phyloP scores from a whole-genome alignment of 495 filamentous ascomycete genomes.

The Penicillium lividum region DNA sequence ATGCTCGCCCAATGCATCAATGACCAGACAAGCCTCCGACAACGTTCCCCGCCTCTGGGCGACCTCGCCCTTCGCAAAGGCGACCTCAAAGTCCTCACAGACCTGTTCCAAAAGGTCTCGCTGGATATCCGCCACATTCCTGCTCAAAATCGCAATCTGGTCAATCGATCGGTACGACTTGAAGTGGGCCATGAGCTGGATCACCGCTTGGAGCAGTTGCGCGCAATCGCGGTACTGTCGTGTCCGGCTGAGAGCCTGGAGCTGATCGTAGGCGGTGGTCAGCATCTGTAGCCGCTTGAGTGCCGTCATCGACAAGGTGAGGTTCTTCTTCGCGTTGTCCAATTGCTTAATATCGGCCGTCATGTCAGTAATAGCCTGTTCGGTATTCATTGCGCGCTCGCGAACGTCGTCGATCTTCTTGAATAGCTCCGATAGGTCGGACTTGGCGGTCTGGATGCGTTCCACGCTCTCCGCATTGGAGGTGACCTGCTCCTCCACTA shows the following conservation, averaged over 20 bases:
- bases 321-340: conserved; percentile 93
- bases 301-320: conserved; percentile 97
- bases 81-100: conserved; percentile 96
- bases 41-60: conserved; percentile 67
- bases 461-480: conserved; percentile 85
- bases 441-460: conserved; percentile 86
- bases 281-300: conserved; percentile 98
- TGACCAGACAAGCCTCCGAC: conserved; percentile 85
- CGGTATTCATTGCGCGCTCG: conserved; percentile 84
- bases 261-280: conserved; percentile 96
- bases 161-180: conserved; percentile 97
- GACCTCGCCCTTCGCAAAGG: conserved; percentile 89
- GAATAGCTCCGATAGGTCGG: conserved; percentile 86
- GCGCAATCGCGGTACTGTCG: conserved; percentile 97
- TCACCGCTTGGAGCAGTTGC: conserved; percentile 89
- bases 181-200: conserved; percentile 98
- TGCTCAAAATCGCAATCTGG: conserved; percentile 91
- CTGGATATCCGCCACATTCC: conserved; percentile 93
- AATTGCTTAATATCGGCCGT: conserved; percentile 98
- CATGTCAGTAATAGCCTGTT: conserved; percentile 97
- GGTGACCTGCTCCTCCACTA: conserved; percentile 78
- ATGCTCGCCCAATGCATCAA: conserved; percentile 92
- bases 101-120: conserved; percentile 93
- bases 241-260: conserved; percentile 77
- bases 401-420: conserved; percentile 94